Percentiles rank a stretch among this genome's conserved stretches.
These are phyloP conservation scores for Cucurbita argyrosperma DNA, from an alignment of 306 rosid species.

Conservation along the genomic window DNA sequence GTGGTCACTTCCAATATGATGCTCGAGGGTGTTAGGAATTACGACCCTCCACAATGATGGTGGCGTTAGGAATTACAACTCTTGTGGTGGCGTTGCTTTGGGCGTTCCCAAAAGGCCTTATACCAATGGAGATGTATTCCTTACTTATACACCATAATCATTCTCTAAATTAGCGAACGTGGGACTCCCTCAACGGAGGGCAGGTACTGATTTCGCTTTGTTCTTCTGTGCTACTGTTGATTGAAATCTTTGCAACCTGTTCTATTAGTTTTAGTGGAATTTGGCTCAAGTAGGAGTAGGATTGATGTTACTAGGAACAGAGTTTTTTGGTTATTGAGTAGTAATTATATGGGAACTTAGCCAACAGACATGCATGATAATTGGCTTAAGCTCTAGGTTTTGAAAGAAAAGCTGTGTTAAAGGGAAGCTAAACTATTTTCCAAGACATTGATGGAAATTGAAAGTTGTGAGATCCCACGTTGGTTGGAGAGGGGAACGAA, in stretches of 20 bases:
- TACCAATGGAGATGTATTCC: too few species aligned
- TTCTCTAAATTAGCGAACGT: too few species aligned
- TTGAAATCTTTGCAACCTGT: background rate
- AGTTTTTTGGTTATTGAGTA: background rate
- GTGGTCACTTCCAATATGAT: constrained; percentile 82
- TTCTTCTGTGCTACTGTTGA: background rate
- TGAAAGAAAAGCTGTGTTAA: background rate
- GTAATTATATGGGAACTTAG: background rate
- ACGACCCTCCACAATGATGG: too few species aligned
- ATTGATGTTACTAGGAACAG: background rate
- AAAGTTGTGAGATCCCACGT: background rate
- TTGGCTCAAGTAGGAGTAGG: background rate
- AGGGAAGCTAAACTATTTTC: background rate
- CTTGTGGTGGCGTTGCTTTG: too few species aligned
- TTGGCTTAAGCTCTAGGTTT: background rate
- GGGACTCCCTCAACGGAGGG: background rate
- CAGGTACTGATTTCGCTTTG: constrained; percentile 21
- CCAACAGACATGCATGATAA: background rate
- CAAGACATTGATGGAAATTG: constrained; percentile 12
- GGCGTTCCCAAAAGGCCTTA: too few species aligned
- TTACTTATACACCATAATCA: too few species aligned
- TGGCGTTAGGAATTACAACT: too few species aligned
- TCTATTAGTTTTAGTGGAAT: background rate
- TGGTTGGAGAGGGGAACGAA: too few species aligned
- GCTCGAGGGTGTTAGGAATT: background rate